Evolutionary conservation across 2,329 filamentous ascomycete species (phyloP).

Genomic region (Neurospora crassa): DNA sequence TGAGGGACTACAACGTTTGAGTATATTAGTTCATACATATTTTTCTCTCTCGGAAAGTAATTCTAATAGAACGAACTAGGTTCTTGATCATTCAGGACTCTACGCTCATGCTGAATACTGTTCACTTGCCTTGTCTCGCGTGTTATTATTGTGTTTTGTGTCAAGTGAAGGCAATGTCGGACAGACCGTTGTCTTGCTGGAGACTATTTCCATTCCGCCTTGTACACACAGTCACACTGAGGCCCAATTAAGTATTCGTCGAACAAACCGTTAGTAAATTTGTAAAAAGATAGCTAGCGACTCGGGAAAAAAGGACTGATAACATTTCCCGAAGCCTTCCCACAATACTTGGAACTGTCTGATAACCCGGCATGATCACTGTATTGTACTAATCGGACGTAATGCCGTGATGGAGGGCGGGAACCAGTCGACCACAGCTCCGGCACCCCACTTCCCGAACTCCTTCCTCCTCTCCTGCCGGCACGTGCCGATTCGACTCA

Average conservation of each 20-base stretch:
- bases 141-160: not conserved
- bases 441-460: not conserved
- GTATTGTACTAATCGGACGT: too few relatives aligned
- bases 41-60: not conserved
- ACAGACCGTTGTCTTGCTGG: not conserved
- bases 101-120: not conserved
- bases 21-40: not conserved
- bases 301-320: too few relatives aligned
- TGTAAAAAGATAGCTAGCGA: not conserved
- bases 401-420: not conserved
- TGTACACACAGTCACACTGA: not conserved
- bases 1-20: not conserved
- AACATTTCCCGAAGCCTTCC: too few relatives aligned
- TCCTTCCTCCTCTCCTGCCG: not conserved
- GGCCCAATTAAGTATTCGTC: not conserved
- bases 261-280: not conserved
- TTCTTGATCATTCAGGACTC: not conserved
- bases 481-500: not conserved
- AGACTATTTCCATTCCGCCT: not conserved
- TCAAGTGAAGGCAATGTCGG: not conserved
- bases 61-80: not conserved
- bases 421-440: not conserved
- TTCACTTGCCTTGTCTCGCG: too few relatives aligned
- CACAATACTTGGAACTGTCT: too few relatives aligned
- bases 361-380: too few relatives aligned